Percentiles rank a stretch among this genome's conserved stretches.
phyloP scores from a whole-genome alignment of 768 basidiomycete species.

The Lanmaoa pseudosensibilis region DNA sequence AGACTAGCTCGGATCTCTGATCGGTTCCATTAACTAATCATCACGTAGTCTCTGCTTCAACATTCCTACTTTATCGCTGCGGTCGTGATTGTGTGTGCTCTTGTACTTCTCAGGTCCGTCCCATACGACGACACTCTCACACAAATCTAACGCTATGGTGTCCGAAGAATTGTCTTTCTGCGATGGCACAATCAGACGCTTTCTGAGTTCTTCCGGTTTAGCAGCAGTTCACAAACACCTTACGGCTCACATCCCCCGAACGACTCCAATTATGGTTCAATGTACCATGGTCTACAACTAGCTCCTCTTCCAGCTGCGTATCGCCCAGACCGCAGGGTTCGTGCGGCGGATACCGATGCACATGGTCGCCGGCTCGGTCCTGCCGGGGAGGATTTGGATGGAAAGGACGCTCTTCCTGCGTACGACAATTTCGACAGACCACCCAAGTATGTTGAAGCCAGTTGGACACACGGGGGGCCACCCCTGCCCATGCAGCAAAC shows the following conservation, averaged over 20 bases:
- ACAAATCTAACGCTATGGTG: background rate
- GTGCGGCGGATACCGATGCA: conserved; percentile 40
- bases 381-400: conserved; percentile 35
- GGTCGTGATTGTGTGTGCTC: conserved; percentile 6
- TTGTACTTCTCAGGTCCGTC: conserved; percentile 25
- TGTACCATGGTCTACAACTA: conserved; percentile 18
- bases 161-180: conserved; percentile 22
- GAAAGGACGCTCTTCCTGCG: conserved; percentile 50
- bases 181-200: conserved; percentile 21
- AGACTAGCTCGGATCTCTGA: conserved; percentile 1
- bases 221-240: background rate
- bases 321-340: conserved; percentile 26
- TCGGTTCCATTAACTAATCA: background rate
- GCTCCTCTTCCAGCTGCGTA: conserved; percentile 23
- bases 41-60: conserved; percentile 19
- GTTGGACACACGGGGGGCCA: conserved; percentile 4
- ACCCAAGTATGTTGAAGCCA: conserved; percentile 42
- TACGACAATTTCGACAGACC: conserved; percentile 47
- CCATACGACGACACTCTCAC: background rate
- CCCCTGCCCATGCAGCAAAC: background rate
- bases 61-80: conserved; percentile 28
- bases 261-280: conserved; percentile 2
- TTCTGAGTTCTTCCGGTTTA: conserved; percentile 23
- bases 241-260: conserved; percentile 4
- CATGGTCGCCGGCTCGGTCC: conserved; percentile 38